Evolutionary conservation across 2,329 filamentous ascomycete genomes (phyloP).

Genomic region (Pseudogymnoascus sp.): DNA sequence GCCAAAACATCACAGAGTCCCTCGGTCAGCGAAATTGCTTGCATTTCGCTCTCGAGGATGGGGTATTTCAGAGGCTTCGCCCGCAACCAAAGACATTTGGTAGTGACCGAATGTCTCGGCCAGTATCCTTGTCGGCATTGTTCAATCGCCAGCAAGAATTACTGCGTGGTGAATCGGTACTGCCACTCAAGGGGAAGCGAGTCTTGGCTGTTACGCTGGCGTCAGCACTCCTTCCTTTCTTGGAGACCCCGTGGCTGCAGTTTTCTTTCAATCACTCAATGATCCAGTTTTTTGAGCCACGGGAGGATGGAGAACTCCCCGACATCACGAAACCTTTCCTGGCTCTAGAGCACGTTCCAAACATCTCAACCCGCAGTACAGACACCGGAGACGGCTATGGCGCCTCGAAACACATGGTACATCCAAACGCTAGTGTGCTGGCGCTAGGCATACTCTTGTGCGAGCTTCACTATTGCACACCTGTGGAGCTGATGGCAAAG

Average conservation of each 20-base stretch:
- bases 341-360: slow-evolving; percentile 16
- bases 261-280: slow-evolving; percentile 15
- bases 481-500: slow-evolving; percentile 21
- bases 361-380: slow-evolving; percentile 13
- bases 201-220: slow-evolving; percentile 18
- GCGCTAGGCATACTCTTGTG: slow-evolving; percentile 26
- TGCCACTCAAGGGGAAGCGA: slow-evolving; percentile 20
- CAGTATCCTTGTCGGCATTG: slow-evolving; percentile 16
- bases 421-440: slow-evolving; percentile 24
- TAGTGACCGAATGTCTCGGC: slow-evolving; percentile 12
- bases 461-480: slow-evolving; percentile 26
- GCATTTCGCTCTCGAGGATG: slow-evolving; percentile 14
- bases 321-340: slow-evolving; percentile 17
- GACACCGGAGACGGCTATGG: slow-evolving; percentile 16
- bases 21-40: slow-evolving; percentile 17
- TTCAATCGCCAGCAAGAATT: slow-evolving; percentile 12
- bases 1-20: slow-evolving; percentile 16
- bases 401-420: slow-evolving; percentile 23
- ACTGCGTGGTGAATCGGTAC: slow-evolving; percentile 12
- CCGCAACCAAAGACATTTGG: slow-evolving; percentile 17
- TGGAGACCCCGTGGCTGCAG: slow-evolving; percentile 20
- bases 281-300: slow-evolving; percentile 16
- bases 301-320: slow-evolving; percentile 15
- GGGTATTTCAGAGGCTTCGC: slow-evolving; percentile 16
- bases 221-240: slow-evolving; percentile 17